These are phyloP conservation scores for Bullera alba DNA, from an alignment of 768 basidiomycete species.

Conservation along the genomic window DNA sequence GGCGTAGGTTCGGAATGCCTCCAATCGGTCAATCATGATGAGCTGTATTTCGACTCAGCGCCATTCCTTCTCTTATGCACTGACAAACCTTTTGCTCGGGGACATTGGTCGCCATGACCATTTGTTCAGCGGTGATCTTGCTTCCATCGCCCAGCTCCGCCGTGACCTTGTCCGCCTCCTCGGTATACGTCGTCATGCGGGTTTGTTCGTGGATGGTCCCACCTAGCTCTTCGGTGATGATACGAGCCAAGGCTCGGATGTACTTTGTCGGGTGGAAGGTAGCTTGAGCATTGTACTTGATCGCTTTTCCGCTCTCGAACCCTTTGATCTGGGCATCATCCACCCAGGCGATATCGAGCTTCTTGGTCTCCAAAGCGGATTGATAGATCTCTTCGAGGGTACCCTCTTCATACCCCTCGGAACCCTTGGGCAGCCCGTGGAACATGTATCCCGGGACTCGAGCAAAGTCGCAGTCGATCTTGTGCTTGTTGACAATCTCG, in stretches of 20 bases:
- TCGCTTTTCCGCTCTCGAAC: constrained; percentile 46
- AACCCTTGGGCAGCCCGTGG: constrained; percentile 8
- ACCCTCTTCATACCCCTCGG: constrained; percentile 6
- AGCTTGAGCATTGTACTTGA: constrained; percentile 15
- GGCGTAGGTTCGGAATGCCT: constrained; percentile 19
- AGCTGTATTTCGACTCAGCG: constrained; percentile 5
- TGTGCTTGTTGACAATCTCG: constrained; percentile 16
- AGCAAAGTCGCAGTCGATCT: constrained; percentile 19
- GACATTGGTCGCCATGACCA: constrained; percentile 25
- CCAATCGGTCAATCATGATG: constrained; percentile 20
- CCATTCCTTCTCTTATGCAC: neutral
- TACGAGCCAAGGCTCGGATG: constrained; percentile 10
- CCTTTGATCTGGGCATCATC: constrained; percentile 73
- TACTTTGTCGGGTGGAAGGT: constrained; percentile 25
- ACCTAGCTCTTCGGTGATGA: constrained; percentile 12
- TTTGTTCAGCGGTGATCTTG: constrained; percentile 3
- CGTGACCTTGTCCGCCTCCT: constrained; percentile 8
- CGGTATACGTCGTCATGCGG: constrained; percentile 7
- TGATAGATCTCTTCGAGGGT: constrained; percentile 12
- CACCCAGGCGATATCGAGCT: constrained; percentile 50
- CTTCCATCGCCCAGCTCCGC: constrained; percentile 6
- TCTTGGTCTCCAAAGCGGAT: constrained; percentile 52
- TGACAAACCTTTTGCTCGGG: constrained; percentile 18
- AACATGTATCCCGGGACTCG: constrained; percentile 23
- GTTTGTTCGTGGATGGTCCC: constrained; percentile 20